Evolutionary conservation across 2,329 filamentous ascomycete species (phyloP), one percentile per base, ranked within the genome.

Genomic region (Hirsutella thompsonii): DNA sequence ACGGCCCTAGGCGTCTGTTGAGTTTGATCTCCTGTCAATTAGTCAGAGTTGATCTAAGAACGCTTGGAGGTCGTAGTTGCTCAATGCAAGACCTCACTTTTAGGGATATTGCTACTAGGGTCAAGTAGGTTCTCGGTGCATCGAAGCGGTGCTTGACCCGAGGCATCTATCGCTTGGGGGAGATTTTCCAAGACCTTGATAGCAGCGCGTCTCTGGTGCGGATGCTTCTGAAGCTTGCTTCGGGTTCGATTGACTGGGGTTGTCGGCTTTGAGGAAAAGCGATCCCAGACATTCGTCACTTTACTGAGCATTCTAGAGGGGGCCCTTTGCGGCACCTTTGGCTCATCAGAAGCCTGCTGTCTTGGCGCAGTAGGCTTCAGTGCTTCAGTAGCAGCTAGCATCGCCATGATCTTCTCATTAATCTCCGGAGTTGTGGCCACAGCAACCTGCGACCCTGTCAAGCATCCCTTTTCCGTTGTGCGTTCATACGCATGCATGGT

Each of bases 301-400:
- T 60, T 63, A 43, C 51, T 46, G 23, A 62, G 44, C 3, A 63
- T 47, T 41, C 51, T 59, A 4, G 53, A 55, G 4, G 54, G 52
- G 8, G 53, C 49, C 39, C 54, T 53, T 1, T 55, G 53, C 11
- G 53, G 49, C 21, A 56, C 43, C 36, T 55, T 57, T 14, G 53
- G 50, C 20, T 42, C 36, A 34, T 46, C 40, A 3, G 40, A 47
- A 19, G 42, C 39, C 20, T 38, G 30, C 5, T 40, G 37, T 3
- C 43, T 45, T 6, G 46, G 41, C n/a, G 47, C 41, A 4, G 44
- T 46, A 20, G 59, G 54, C 42, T 63, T 64, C 5, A 63, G 46
- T 11, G 53, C 50, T 28, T 60, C 44, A 2, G 54, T 60, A 5
- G 60, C 58, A 10, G 60, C 55, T 20, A 65, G 46, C 60, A 64